Evolutionary conservation across 1,139 yeast genomes (phyloP), one percentile per base, ranked within the genome.

Genomic region (Candida sp.): DNA sequence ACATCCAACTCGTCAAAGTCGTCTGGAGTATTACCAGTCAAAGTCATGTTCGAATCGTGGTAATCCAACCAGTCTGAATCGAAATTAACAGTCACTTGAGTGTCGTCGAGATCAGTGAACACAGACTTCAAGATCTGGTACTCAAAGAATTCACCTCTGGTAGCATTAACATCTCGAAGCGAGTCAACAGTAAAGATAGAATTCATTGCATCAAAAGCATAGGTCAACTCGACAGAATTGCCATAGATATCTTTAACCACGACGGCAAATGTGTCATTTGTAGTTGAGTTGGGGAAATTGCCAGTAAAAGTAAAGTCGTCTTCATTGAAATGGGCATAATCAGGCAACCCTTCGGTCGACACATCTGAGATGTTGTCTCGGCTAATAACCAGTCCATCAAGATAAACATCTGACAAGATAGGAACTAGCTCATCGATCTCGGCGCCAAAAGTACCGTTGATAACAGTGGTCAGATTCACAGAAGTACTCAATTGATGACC

Each of bases 401-500:
- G 65, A 72, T 53, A 79, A 68, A 62, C 94, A 69, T 58, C 78
- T 60, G 66, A 75, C 62, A 60, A 85, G 56, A 77, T 59, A 1
- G 98, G 98, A 22, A 94, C 72, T 3, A 75, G 65, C 50, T 83
- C 78, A 32, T 77, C 67, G 59, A 94, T 80, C 1, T 66, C 62
- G 41, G 81, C 78, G 41, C 84, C 83, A 23, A 78, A 80, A 5
- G 96, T 86, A 3, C 93, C 96, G 59, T 89, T 88, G 48, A 90
- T 69, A 41, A 77, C 69, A 46, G 85, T 72, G 1, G 84, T 76
- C 72, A 69, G 71, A 42, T 83, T 75, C 40, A 80, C 60, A 44
- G 81, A 74, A 9, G 96, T 88, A 45, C 91, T 80, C 57, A 96
- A 78, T 57, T 83, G 86, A 65, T 93, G 98, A 6, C 96, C 97